Base-by-base conservation (phyloP, 768 basidiomycete genomes). In the Leccinum disarticulatum region DNA sequence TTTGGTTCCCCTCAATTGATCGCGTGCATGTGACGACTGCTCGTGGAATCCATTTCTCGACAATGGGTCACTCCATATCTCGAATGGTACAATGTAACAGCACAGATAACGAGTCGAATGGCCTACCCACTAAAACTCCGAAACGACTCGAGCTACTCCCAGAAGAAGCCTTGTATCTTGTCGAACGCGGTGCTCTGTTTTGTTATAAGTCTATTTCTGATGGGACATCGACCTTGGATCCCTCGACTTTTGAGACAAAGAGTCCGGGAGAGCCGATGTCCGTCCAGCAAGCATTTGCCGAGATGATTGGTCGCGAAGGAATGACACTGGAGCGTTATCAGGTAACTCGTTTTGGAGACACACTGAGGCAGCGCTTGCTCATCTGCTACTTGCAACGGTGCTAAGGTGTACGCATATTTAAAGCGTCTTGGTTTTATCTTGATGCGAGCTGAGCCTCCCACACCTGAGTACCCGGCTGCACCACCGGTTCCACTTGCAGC, bases 141-240 rank as follows among this genome's bases (percentile, higher is more conserved):
- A 92, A 87, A 71, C 77, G 87, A 28, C 76, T 93, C 17, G 94
- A 98, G 68, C 80, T 99, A 0, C 80, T 99, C 2, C 97, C 97
- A 0, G 97, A 99, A 76, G 97, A 99, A 76, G 86, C 93, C 0
- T 80, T 99, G 17, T 98, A 98, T 77, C 83, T 98, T 33, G 81
- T 96, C 49, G 97, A 98, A 74, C 79, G 95, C 47, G 96, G 97
- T 0, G 82, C 89, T 2, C 76, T 98, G 62, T 90, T 91, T 62
- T 94, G 94, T 67, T 94, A 88, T 83, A 88, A 86, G 68, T 77
- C 84, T 1, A 69, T 68, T 13, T 72, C 76, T 30, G 15, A 74
- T 31, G 61, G 73, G 36, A 49, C 70, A 14, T 54, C 74, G 10
- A 54, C 19, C 13, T 25, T 33, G 19, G 66, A 63, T 9, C 17